Evolutionary conservation across 306 rosid genomes (phyloP).

Genomic region (Pterocarpus macrocarpus): DNA sequence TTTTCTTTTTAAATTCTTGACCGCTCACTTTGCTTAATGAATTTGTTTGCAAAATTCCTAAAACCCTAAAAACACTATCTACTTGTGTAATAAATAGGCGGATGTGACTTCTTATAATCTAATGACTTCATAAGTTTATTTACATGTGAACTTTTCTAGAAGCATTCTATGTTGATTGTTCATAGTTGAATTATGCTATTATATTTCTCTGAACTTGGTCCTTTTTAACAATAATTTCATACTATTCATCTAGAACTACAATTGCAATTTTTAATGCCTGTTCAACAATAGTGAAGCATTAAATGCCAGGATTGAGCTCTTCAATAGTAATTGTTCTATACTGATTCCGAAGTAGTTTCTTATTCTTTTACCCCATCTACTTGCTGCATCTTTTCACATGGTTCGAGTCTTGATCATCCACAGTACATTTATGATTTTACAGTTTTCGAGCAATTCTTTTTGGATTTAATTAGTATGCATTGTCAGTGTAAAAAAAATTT

Average conservation of each 20-base stretch:
- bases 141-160: not conserved
- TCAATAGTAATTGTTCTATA: not conserved
- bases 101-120: not conserved
- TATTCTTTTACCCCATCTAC: not conserved
- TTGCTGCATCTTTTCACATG: not conserved
- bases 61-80: too few species aligned
- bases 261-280: conserved; percentile 5
- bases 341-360: not conserved
- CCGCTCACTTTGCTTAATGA: conserved; percentile 22
- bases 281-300: not conserved
- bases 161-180: not conserved
- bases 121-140: conserved; percentile 2
- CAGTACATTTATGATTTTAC: too few species aligned
- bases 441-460: too few species aligned
- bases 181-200: not conserved
- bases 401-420: too few species aligned
- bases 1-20: not conserved
- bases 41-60: conserved; percentile 28
- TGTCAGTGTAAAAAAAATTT: too few species aligned
- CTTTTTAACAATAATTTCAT: not conserved
- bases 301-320: not conserved
- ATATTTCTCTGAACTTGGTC: not conserved
- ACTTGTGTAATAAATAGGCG: not conserved
- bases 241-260: not conserved
- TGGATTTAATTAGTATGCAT: too few species aligned